These are phyloP conservation scores for Podospora pseudopauciseta DNA, from an alignment of 495 filamentous ascomycete species.

Conservation along the genomic window DNA sequence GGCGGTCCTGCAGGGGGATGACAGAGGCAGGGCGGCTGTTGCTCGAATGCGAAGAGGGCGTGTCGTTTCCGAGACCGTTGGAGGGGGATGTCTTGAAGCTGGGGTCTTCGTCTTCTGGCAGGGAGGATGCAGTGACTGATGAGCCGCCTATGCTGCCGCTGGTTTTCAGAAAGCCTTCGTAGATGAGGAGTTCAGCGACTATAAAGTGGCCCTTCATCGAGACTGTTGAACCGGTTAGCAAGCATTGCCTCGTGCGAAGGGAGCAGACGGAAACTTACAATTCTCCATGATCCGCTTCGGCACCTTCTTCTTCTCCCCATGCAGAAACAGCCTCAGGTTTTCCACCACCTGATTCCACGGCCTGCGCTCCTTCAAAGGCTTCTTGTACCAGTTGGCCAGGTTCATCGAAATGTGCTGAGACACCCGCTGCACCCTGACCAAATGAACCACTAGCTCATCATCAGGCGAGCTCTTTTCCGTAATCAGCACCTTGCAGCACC, in stretches of 20 bases:
- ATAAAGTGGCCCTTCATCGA: slow-evolving; percentile 26
- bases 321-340: slow-evolving; percentile 24
- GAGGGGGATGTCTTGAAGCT: background rate
- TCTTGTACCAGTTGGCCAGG: background rate
- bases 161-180: slow-evolving; percentile 15
- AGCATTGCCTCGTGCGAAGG: background rate
- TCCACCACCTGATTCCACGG: slow-evolving; percentile 11
- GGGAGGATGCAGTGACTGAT: background rate
- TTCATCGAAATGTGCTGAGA: slow-evolving; percentile 27
- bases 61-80: background rate
- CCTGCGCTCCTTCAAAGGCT: background rate
- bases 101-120: background rate
- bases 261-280: slow-evolving; percentile 5
- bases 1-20: slow-evolving; percentile 12
- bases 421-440: slow-evolving; percentile 30
- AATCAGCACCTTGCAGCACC: slow-evolving; percentile 25
- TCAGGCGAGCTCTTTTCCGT: slow-evolving; percentile 21
- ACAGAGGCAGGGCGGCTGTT: background rate
- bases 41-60: background rate
- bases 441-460: slow-evolving; percentile 28
- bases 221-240: slow-evolving; percentile 10
- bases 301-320: slow-evolving; percentile 16
- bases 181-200: slow-evolving; percentile 31
- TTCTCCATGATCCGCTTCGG: slow-evolving; percentile 23
- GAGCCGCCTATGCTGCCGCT: slow-evolving; percentile 18